A percentile compares a stretch with the other conserved stretches of the same genome.
phyloP scores from a whole-genome alignment of 2,329 filamentous ascomycete genomes.

The Piedraia hortae region DNA sequence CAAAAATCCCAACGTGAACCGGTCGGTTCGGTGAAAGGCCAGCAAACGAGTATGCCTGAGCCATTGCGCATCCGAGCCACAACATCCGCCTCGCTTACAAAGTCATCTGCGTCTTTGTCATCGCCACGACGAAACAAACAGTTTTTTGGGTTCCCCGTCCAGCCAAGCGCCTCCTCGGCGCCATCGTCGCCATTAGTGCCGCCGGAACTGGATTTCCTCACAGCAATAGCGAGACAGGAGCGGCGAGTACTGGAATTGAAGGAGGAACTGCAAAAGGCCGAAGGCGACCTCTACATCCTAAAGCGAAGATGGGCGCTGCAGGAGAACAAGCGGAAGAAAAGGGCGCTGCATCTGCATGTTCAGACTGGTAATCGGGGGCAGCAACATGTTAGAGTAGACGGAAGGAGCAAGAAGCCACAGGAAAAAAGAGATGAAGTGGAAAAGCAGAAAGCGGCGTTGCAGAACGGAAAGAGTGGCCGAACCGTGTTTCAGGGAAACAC shows the following conservation, averaged over 20 bases:
- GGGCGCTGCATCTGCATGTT: slow-evolving; percentile 21
- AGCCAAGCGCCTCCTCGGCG: too few relatives aligned
- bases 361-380: slow-evolving; percentile 18
- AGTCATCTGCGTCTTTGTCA: too few relatives aligned
- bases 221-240: slow-evolving; percentile 77
- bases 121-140: too few relatives aligned
- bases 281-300: slow-evolving; percentile 43
- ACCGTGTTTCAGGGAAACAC: slow-evolving; percentile 37
- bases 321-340: slow-evolving; percentile 47
- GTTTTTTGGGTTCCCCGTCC: too few relatives aligned
- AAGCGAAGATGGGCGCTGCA: slow-evolving; percentile 64
- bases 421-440: slow-evolving; percentile 51
- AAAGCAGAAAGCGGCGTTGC: slow-evolving; percentile 39
- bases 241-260: slow-evolving; percentile 67
- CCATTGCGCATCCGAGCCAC: too few relatives aligned
- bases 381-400: slow-evolving; percentile 20
- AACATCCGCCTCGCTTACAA: too few relatives aligned
- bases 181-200: too few relatives aligned
- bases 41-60: too few relatives aligned
- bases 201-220: too few relatives aligned
- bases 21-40: too few relatives aligned
- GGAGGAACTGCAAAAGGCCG: slow-evolving; percentile 67
- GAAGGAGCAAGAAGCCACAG: slow-evolving; percentile 18
- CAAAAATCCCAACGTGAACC: too few relatives aligned
- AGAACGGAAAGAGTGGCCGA: slow-evolving; percentile 19